phyloP scores from a whole-genome alignment of 108 stramenopile species.

The Pseudonitzschia multiseries region DNA sequence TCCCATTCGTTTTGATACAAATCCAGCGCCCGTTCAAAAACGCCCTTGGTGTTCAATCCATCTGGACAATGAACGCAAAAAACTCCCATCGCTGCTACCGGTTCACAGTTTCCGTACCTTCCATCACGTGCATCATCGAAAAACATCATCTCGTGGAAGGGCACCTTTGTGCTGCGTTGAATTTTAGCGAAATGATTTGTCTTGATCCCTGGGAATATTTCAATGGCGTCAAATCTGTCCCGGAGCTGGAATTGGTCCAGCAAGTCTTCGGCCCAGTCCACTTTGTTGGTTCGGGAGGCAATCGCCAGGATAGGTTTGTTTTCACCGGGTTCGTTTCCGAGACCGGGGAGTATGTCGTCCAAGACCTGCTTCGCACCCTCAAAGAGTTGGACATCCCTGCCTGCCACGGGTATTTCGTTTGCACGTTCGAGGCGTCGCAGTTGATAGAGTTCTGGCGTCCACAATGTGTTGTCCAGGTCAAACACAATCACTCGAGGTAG shows the following conservation, averaged over 20 bases:
- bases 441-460: slow-evolving; percentile 76
- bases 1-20: slow-evolving; percentile 61
- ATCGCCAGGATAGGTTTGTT: slow-evolving; percentile 57
- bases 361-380: slow-evolving; percentile 48
- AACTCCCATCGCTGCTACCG: slow-evolving; percentile 67
- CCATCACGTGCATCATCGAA: slow-evolving; percentile 88
- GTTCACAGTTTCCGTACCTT: slow-evolving; percentile 69
- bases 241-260: slow-evolving; percentile 54
- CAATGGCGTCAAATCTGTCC: slow-evolving; percentile 56
- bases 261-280: slow-evolving; percentile 67
- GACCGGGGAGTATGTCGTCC: slow-evolving; percentile 29
- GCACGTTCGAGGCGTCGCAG: slow-evolving; percentile 52
- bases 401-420: slow-evolving; percentile 50
- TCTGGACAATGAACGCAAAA: slow-evolving; percentile 64
- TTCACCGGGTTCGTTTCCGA: slow-evolving; percentile 15
- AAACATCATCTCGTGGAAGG: slow-evolving; percentile 81
- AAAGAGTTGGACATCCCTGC: slow-evolving; percentile 66
- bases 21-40: slow-evolving; percentile 52
- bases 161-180: slow-evolving; percentile 43
- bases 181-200: slow-evolving; percentile 68
- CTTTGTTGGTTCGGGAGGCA: slow-evolving; percentile 70
- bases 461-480: slow-evolving; percentile 57
- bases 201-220: slow-evolving; percentile 80
- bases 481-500: slow-evolving; percentile 47
- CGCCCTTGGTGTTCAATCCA: slow-evolving; percentile 47